phyloP scores from a whole-genome alignment of 2,329 filamentous ascomycete species.

The Dactylellina cionopaga region DNA sequence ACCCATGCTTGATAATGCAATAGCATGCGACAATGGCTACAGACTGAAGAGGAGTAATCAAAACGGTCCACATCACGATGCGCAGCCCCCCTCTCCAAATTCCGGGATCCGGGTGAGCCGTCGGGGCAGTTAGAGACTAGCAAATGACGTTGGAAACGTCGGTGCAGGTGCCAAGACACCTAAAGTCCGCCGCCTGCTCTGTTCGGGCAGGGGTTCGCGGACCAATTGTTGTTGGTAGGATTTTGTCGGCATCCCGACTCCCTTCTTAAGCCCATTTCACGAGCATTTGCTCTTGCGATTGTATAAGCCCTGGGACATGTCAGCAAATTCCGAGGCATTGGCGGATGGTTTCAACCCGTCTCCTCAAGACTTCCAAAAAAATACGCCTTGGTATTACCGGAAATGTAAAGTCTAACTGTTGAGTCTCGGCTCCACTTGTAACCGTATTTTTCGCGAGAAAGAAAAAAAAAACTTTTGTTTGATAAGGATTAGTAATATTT shows the following conservation, averaged over 20 bases:
- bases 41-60: conserved; percentile 19
- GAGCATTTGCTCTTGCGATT: background rate
- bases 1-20: conserved; percentile 31
- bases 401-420: no score
- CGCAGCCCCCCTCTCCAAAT: conserved; percentile 5
- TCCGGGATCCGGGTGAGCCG: conserved; percentile 38
- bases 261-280: no score
- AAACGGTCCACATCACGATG: background rate
- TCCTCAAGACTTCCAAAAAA: no score
- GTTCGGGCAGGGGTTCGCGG: conserved; percentile 22
- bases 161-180: no score
- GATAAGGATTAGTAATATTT: no score
- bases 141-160: conserved; percentile 19
- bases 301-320: background rate
- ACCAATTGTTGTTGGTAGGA: conserved; percentile 4
- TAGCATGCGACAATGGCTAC: background rate
- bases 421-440: no score
- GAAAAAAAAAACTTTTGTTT: no score
- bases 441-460: no score
- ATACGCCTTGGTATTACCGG: no score
- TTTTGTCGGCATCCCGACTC: background rate
- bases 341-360: background rate
- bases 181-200: conserved; percentile 36
- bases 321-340: background rate
- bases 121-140: conserved; percentile 14